phyloP scores from a whole-genome alignment of 805 yeast species.

The Lipomyces yamanashiensis region DNA sequence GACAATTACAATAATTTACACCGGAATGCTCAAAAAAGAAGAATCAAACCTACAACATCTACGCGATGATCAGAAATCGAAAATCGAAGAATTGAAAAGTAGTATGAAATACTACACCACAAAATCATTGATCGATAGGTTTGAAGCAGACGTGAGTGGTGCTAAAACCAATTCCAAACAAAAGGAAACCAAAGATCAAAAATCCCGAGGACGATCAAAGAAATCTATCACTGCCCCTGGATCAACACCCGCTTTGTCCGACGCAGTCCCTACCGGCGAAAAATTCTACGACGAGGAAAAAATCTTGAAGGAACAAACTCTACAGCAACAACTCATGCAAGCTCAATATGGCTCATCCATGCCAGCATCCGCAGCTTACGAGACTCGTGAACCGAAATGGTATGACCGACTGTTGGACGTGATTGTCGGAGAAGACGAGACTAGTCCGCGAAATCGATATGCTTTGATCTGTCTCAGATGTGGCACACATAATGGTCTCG shows the following conservation, averaged over 20 bases:
- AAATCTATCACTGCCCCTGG: background rate
- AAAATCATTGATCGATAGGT: constrained; percentile 71
- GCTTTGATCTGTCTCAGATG: constrained; percentile 77
- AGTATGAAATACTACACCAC: constrained; percentile 78
- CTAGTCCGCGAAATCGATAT: constrained; percentile 60
- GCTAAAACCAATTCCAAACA: constrained; percentile 30
- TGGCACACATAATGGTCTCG: constrained; percentile 74
- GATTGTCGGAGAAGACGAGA: constrained; percentile 67
- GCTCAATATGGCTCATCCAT: constrained; percentile 13
- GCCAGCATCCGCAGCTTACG: background rate
- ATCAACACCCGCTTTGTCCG: background rate
- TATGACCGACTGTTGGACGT: constrained; percentile 51
- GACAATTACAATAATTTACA: constrained; percentile 19
- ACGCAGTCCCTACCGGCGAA: constrained; percentile 4
- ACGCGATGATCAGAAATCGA: constrained; percentile 54
- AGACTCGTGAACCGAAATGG: constrained; percentile 44
- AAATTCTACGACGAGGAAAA: constrained; percentile 5
- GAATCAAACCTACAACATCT: constrained; percentile 46
- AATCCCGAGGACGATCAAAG: background rate
- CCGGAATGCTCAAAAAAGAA: constrained; percentile 38
- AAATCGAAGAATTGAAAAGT: constrained; percentile 69
- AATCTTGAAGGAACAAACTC: background rate
- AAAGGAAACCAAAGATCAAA: background rate
- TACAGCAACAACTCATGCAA: constrained; percentile 8
- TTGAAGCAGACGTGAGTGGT: constrained; percentile 61